These are phyloP conservation scores for Marasmius sp. DNA, from an alignment of 1,284 basidiomycete species.

Conservation along the genomic window DNA sequence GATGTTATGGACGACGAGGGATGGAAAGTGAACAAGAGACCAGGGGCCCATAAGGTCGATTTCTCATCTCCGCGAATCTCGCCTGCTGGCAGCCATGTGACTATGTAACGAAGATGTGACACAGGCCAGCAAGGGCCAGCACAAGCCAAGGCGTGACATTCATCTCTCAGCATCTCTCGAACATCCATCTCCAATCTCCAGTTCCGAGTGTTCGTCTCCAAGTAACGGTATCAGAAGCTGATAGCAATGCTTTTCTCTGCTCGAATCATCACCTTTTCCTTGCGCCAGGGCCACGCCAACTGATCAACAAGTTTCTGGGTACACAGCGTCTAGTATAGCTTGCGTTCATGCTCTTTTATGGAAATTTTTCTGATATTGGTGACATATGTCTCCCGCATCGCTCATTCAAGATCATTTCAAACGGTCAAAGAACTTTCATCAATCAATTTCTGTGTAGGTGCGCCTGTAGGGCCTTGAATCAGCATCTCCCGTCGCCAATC, in stretches of 20 bases:
- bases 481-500: background rate
- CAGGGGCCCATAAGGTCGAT: background rate
- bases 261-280: too few species aligned
- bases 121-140: background rate
- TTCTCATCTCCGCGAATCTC: slow-evolving; percentile 10
- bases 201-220: too few species aligned
- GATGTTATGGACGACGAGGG: background rate
- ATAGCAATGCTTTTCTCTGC: too few species aligned
- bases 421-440: background rate
- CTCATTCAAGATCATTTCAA: background rate
- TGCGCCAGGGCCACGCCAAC: background rate
- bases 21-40: background rate
- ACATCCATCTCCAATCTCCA: too few species aligned
- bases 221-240: too few species aligned
- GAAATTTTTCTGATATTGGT: background rate
- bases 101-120: background rate
- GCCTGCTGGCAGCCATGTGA: background rate
- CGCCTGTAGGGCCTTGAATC: background rate
- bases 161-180: too few species aligned
- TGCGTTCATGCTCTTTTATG: background rate
- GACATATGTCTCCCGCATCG: background rate
- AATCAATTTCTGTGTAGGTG: background rate
- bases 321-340: background rate
- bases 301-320: background rate
- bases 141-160: too few species aligned